Evolutionary conservation across 805 yeast genomes (phyloP).

Genomic region (Hanseniaspora hatyaiensis): DNA sequence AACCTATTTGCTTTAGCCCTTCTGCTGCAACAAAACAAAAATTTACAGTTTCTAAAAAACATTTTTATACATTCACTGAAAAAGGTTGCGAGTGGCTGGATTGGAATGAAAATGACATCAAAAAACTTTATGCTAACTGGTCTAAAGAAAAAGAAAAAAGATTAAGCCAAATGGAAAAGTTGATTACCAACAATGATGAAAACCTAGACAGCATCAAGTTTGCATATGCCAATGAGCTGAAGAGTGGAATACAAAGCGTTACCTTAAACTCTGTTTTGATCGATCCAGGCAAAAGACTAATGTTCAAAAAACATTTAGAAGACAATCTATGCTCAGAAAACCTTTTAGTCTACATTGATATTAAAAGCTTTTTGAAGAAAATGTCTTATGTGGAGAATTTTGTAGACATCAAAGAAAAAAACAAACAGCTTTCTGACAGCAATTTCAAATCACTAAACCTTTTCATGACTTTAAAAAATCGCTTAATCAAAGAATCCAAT

Average conservation of each 20-base stretch:
- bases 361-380: slow-evolving; percentile 41
- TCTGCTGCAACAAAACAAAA: slow-evolving; percentile 27
- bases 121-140: background rate
- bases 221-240: no score
- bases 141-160: slow-evolving; percentile 2
- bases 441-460: slow-evolving; percentile 13
- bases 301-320: slow-evolving; percentile 56
- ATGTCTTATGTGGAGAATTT: slow-evolving; percentile 36
- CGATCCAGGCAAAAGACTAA: slow-evolving; percentile 66
- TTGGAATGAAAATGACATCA: slow-evolving; percentile 26
- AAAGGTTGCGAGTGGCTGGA: slow-evolving; percentile 33
- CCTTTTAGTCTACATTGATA: slow-evolving; percentile 55
- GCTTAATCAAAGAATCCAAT: slow-evolving; percentile 37
- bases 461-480: slow-evolving; percentile 29
- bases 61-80: slow-evolving; percentile 35
- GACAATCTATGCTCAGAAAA: slow-evolving; percentile 63
- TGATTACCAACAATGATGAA: slow-evolving; percentile 15
- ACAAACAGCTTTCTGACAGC: slow-evolving; percentile 13
- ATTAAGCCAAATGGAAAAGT: slow-evolving; percentile 18
- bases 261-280: slow-evolving; percentile 36
- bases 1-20: slow-evolving; percentile 33
- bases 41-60: slow-evolving; percentile 31
- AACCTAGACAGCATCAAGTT: no score
- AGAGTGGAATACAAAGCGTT: no score
- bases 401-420: slow-evolving; percentile 22